Conservation (phyloP, 306 rosid genomes). For the Macrotyloma uniflorum region DNA sequence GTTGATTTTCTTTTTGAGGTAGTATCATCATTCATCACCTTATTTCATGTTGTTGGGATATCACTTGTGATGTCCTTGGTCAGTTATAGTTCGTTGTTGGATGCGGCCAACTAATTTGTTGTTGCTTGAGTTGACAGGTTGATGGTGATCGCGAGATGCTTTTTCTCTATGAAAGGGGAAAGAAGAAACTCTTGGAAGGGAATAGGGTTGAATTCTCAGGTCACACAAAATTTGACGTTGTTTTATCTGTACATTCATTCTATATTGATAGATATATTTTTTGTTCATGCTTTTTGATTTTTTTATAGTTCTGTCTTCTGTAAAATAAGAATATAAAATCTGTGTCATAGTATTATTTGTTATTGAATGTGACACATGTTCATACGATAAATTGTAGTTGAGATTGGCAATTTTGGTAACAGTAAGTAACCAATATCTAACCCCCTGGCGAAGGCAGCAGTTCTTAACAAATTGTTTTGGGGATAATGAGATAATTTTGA, state of each 20-base stretch:
- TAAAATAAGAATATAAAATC: neutral
- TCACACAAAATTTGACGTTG: constrained; percentile 39
- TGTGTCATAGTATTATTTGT: neutral
- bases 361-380: neutral
- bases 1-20: constrained; percentile 99
- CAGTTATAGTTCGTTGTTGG: constrained; percentile 30
- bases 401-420: neutral
- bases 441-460: neutral
- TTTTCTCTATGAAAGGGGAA: constrained; percentile 83
- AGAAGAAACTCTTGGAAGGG: constrained; percentile 92
- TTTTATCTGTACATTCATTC: neutral
- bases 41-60: constrained; percentile 32
- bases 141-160: constrained; percentile 73
- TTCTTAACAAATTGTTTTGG: neutral
- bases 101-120: constrained; percentile 33
- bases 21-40: constrained; percentile 22
- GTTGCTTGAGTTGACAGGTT: constrained; percentile 59
- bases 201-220: constrained; percentile 85
- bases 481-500: constrained; percentile 1
- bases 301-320: neutral
- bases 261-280: constrained; percentile 4
- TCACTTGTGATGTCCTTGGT: constrained; percentile 18
- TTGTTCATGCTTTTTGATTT: neutral
- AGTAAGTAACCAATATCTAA: neutral
- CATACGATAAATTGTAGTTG: neutral